Evolutionary conservation across 768 basidiomycete species (phyloP).

Genomic region (Mycena amicta): DNA sequence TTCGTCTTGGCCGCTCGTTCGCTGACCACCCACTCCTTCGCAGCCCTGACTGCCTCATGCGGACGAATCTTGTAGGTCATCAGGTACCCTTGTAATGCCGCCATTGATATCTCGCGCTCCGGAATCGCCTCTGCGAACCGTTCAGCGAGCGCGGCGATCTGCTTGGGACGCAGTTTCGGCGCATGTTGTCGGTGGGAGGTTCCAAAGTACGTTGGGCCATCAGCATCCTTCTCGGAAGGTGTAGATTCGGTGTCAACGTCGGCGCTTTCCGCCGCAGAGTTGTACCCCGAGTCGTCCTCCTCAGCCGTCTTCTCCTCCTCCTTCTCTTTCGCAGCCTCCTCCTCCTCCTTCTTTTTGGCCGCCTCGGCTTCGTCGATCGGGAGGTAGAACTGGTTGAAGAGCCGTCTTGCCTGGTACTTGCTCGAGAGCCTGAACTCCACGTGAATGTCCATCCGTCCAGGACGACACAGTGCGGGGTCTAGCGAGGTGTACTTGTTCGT

Average conservation of each 20-base stretch:
- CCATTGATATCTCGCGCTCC: slow-evolving; percentile 52
- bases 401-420: slow-evolving; percentile 62
- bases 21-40: slow-evolving; percentile 44
- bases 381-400: slow-evolving; percentile 71
- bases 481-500: slow-evolving; percentile 73
- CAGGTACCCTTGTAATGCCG: slow-evolving; percentile 35
- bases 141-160: slow-evolving; percentile 50
- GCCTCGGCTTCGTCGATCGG: slow-evolving; percentile 37
- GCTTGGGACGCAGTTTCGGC: slow-evolving; percentile 41
- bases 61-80: slow-evolving; percentile 33
- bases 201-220: slow-evolving; percentile 22
- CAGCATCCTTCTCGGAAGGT: slow-evolving; percentile 9
- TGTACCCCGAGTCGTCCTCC: slow-evolving; percentile 28
- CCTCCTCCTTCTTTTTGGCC: slow-evolving; percentile 15
- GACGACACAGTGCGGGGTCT: slow-evolving; percentile 74
- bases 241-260: slow-evolving; percentile 25
- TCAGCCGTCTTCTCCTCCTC: slow-evolving; percentile 22
- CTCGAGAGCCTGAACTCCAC: slow-evolving; percentile 76
- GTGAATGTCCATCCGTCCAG: slow-evolving; percentile 81
- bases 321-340: slow-evolving; percentile 25
- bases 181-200: slow-evolving; percentile 36
- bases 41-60: slow-evolving; percentile 37
- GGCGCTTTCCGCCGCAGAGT: slow-evolving; percentile 26
- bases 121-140: slow-evolving; percentile 58
- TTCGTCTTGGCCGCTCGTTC: slow-evolving; percentile 38